Base-by-base conservation (phyloP, 805 yeast species). In the Priceomyces melissophilus region DNA sequence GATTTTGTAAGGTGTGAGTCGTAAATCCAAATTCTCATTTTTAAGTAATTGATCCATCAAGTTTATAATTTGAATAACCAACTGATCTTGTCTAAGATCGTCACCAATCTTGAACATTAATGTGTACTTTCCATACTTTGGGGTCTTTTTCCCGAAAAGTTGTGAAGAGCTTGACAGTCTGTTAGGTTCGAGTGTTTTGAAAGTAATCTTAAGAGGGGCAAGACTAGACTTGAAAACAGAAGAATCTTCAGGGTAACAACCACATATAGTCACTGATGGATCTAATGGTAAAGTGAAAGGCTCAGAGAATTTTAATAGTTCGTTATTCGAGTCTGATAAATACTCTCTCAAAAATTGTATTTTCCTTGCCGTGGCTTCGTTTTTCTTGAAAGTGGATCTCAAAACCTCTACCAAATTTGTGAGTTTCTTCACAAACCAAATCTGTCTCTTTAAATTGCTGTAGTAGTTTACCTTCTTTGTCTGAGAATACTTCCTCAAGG, bases 31-130 rank as follows among this genome's bases (percentile, higher is more conserved):
- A 57, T 93, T 93, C 57, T 93, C 99, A 57, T 87, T 86, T 47
- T 84, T 79, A 39, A 93, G 65, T 33, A 93, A 74, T 57, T 81
- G 87, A 58, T 93, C 96, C 96, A 93, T 93, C 44, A 93, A 67
- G 42, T 83, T 77, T 42, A 93, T 87, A 46, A 93, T 87, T 61
- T 93, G 99, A 37, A 89, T 85, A n/a, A 93, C 95, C 48, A 93
- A 74, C 61, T 93, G 99, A 67, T 93, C 99, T 61, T 93, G 99
- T 44, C 98, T 72, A 38, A 93, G 70, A 58, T 93, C 99, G 48
- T 86, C 99, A 10, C 99, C 99, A 38, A 86, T 85, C 61, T 93
- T 93, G 65, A 88, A 91, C 84, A 93, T 91, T 29, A 93, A 66
- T 4, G 95, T 81, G 59, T 88, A 93, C 39, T 64, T 68, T 3